Percentiles rank a stretch among this genome's conserved stretches.
phyloP scores from a whole-genome alignment of 768 basidiomycete genomes.

The Arthromyces matolae region DNA sequence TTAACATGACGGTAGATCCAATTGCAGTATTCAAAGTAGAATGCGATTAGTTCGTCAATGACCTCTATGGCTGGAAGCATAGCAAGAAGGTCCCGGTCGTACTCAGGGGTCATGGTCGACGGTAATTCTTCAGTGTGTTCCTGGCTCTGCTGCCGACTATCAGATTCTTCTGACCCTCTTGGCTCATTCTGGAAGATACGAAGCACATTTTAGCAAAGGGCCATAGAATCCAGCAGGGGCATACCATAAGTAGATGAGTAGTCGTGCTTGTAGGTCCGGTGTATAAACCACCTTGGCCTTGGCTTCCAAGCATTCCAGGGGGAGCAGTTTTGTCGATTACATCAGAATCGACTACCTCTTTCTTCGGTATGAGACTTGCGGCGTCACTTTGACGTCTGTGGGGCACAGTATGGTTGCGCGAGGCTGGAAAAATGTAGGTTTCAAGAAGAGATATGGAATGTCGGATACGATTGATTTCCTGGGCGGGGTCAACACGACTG shows the following conservation, averaged over 20 bases:
- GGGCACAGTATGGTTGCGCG: constrained; percentile 30
- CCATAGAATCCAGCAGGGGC: constrained; percentile 17
- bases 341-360: constrained; percentile 48
- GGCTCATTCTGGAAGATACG: constrained; percentile 35
- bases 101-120: constrained; percentile 44
- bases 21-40: constrained; percentile 85
- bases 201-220: constrained; percentile 13
- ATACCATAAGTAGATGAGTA: constrained; percentile 63
- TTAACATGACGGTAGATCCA: constrained; percentile 85
- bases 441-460: constrained; percentile 69
- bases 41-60: constrained; percentile 68
- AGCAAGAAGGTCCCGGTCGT: constrained; percentile 71
- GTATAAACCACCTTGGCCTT: constrained; percentile 66
- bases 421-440: constrained; percentile 49
- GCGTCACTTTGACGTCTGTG: constrained; percentile 36
- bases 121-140: constrained; percentile 42
- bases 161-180: constrained; percentile 51
- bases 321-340: constrained; percentile 41
- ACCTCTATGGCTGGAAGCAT: constrained; percentile 61
- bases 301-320: constrained; percentile 67
- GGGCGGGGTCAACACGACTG: constrained; percentile 56
- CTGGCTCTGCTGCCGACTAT: constrained; percentile 50
- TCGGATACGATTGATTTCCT: constrained; percentile 64
- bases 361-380: constrained; percentile 44
- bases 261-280: constrained; percentile 77